Evolutionary conservation across 306 rosid genomes (phyloP), one percentile per base, ranked within the genome.

Genomic region (Begonia peltatifolia): DNA sequence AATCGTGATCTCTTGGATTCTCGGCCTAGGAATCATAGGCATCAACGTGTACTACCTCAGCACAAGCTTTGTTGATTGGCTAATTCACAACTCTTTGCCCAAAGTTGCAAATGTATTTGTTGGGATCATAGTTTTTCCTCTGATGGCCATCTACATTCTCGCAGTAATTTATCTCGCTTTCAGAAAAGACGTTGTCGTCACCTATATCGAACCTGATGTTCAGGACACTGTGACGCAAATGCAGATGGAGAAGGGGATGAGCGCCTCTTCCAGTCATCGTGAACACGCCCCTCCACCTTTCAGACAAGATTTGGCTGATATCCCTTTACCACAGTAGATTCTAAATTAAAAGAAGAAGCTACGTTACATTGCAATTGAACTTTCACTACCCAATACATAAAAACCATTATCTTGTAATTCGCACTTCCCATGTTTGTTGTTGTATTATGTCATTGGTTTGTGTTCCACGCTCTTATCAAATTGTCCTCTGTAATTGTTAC

Each of bases 371-470:
- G 93, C 69, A 81, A 76, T 58, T 81, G 84, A 48, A 87, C 54
- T 41, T 90, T 83, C 47, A 83, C 51, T 52, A 79, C n/a, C 17
- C 88, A 82, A 38, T 82, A 56, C 54, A 63, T 76, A 71, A 73
- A 62, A n/a, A n/a, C 65, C 99, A 79, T 72, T 87, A 93, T 68
- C 83, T 75, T 20, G 88, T 55, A 75, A 80, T 81, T 73, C 96
- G 60, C n/a, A 84, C 75, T 75, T 92, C 93, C 55, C 87, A 96
- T 0, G 94, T 83, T 72, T 92, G 38, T 30, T 30, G 38, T 3
- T 5, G 38, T 2, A 30, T 30, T 4, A 25, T 25, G 35, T 25
- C 35, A 30, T 30, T 30, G 38, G 7, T 1, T 30, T 30, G 38
- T 7, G 38, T 30, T 30, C 1, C 38, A 7, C 3, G 38, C 38